Evolutionary conservation across 2,329 filamentous ascomycete species (phyloP).

Genomic region (Lachnellula subtilissima): DNA sequence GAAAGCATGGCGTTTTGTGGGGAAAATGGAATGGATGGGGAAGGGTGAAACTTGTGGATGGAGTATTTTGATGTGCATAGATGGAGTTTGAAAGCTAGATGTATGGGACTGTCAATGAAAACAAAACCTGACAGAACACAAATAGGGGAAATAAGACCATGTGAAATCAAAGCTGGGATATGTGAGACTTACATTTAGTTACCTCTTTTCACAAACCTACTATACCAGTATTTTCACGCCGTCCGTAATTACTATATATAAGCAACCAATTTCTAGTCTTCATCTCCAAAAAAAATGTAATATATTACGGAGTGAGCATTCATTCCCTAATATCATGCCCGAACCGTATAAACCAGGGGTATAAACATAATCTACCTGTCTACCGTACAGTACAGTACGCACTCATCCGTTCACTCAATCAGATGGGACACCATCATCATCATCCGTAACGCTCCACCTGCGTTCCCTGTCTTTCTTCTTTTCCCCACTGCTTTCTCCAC

Average conservation of each 20-base stretch:
- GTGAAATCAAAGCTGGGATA: no score
- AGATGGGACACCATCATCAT: constrained; percentile 11
- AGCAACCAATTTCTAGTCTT: no score
- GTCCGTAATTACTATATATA: no score
- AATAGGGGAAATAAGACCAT: no score
- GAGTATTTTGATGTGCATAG: no score
- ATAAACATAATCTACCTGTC: not conserved
- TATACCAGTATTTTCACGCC: no score
- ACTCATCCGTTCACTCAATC: not conserved
- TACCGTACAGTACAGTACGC: not conserved
- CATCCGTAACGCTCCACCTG: constrained; percentile 30
- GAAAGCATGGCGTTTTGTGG: not conserved
- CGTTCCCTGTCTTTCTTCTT: constrained; percentile 18
- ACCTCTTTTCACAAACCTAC: no score
- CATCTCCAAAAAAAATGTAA: not conserved
- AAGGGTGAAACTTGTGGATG: not conserved
- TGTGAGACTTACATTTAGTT: no score
- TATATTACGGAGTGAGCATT: not conserved
- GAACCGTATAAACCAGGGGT: not conserved
- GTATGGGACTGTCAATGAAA: no score
- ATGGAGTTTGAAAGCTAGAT: no score
- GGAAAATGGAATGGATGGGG: not conserved
- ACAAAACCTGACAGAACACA: no score
- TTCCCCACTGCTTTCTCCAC: constrained; percentile 1
- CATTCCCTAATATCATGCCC: not conserved